Base-by-base conservation (phyloP, 345 rosid genomes). In the Zanthoxylum bungeanum region DNA sequence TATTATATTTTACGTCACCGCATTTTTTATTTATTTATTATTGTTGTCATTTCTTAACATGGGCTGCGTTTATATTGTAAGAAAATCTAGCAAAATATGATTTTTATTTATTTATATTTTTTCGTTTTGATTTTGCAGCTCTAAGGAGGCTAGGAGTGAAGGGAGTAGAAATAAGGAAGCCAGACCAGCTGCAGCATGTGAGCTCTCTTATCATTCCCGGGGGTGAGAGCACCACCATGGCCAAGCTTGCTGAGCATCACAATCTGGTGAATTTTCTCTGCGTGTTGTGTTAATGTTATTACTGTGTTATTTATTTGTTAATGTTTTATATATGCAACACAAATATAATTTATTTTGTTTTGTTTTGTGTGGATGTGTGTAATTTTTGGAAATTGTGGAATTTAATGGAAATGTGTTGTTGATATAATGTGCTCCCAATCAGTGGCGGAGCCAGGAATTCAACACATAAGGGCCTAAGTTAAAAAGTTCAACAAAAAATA, bases 221-320 rank as follows among this genome's bases (percentile, higher is more conserved):
- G 2, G 99, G 99, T 36, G 99, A 95, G 80, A 95, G 98, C 87
- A 95, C 98, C 80, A 91, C 98, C 77, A 95, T 95, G 99, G 97
- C 99, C 74, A 95, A 91, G 78, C 99, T 95, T 71, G 98, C 99
- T 19, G 85, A 89, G 76, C 89, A 70, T 70, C 96, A 95, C 70
- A 90, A 91, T 73, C 86, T 95, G 91, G 97, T 92, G 21, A 7
- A 17, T 34, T 66, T 37, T 61, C 65, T 73, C 47, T 67, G 75
- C 60, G 33, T 44, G 17, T 40, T 27, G 31, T 22, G 28, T 9
- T 25, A 9, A 3, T 61, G 2, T n/a, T 24, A 39, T 17, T 36
- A 1, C 4, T 7, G 60, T 22, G 19, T 7, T 66, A 1, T 39
- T 31, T 64, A 12, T 39, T n/a, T 40, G 1, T 49, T 30, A 5